phyloP scores from a whole-genome alignment of 2,329 filamentous ascomycete species.

The Stagonosporopsis vannaccii region DNA sequence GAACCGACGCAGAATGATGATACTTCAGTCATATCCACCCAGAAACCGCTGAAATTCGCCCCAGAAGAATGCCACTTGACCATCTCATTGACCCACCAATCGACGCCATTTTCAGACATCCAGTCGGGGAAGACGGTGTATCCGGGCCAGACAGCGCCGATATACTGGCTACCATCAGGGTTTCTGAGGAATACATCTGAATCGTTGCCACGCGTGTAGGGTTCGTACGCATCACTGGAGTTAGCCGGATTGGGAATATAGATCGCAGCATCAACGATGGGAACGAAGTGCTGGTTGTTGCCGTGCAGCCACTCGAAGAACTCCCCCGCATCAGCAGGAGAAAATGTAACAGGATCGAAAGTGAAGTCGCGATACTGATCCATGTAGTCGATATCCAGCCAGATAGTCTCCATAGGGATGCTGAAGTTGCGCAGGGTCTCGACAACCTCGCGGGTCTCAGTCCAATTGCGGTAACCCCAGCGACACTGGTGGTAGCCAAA shows the following conservation, averaged over 20 bases:
- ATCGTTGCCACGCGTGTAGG: slow-evolving; percentile 60
- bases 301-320: slow-evolving; percentile 63
- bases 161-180: slow-evolving; percentile 62
- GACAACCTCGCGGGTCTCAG: slow-evolving; percentile 66
- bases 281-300: slow-evolving; percentile 65
- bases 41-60: slow-evolving; percentile 57
- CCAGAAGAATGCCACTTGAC: slow-evolving; percentile 49
- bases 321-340: slow-evolving; percentile 56
- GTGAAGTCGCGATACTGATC: slow-evolving; percentile 63
- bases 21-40: slow-evolving; percentile 70
- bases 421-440: slow-evolving; percentile 61
- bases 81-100: slow-evolving; percentile 67
- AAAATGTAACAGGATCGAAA: slow-evolving; percentile 62
- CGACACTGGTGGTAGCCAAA: slow-evolving; percentile 85
- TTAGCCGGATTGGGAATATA: slow-evolving; percentile 78
- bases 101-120: slow-evolving; percentile 64
- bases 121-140: slow-evolving; percentile 70
- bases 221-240: slow-evolving; percentile 63
- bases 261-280: slow-evolving; percentile 69
- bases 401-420: slow-evolving; percentile 61
- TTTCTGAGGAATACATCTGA: slow-evolving; percentile 61
- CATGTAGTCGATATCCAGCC: slow-evolving; percentile 56
- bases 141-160: slow-evolving; percentile 64
- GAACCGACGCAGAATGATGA: slow-evolving; percentile 74
- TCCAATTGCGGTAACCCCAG: slow-evolving; percentile 82